Conservation (phyloP, 441 rosid genomes). For the Capsella rubella region DNA sequence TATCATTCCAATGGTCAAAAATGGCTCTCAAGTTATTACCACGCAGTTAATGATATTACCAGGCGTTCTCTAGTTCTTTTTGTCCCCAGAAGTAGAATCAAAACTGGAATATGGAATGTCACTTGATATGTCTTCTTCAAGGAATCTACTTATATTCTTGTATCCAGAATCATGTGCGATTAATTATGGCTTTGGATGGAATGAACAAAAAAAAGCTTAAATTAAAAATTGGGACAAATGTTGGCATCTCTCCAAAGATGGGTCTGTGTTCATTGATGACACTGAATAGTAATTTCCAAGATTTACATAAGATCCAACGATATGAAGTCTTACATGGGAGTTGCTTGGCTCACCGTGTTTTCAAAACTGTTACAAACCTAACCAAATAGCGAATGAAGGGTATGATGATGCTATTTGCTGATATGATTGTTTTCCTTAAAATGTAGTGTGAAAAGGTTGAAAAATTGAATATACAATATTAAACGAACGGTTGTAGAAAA, state of each 20-base stretch:
- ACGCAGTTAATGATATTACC: background rate
- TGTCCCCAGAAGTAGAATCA: constrained; percentile 5
- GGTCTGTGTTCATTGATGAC: background rate
- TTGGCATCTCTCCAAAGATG: background rate
- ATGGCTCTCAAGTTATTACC: constrained; percentile 23
- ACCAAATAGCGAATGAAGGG: background rate
- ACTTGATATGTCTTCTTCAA: background rate
- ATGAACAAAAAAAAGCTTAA: background rate
- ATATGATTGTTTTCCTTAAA: background rate
- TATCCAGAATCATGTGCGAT: background rate
- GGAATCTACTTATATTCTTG: background rate
- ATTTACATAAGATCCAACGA: background rate
- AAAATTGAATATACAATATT: background rate
- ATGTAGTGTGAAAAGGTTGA: constrained; percentile 5
- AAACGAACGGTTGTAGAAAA: constrained; percentile 32
- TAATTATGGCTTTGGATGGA: constrained; percentile 1
- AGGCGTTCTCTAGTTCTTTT: background rate
- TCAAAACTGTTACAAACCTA: background rate
- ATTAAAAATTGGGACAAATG: background rate
- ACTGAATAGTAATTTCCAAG: background rate
- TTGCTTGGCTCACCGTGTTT: background rate
- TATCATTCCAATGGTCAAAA: constrained; percentile 15
- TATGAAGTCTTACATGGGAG: background rate
- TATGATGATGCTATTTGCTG: background rate
- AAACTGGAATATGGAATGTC: background rate